These are phyloP conservation scores for Linaria vulgaris DNA, from an alignment of 257 asterid species.

Conservation along the genomic window DNA sequence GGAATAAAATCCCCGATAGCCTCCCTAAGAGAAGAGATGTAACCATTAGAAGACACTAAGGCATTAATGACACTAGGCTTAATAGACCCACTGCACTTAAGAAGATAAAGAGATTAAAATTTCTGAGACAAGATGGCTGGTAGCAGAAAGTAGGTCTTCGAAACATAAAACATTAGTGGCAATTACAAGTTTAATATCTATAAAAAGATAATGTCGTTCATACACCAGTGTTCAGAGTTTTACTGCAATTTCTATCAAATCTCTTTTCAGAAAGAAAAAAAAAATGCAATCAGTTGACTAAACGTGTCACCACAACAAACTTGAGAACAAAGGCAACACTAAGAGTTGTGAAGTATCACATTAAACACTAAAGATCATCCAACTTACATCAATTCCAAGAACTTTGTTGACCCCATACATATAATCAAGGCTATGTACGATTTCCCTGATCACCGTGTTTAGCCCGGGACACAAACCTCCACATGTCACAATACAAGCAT, in stretches of 20 bases:
- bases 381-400: constrained; percentile 93
- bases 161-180: not conserved
- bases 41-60: constrained; percentile 25
- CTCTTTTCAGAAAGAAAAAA: not conserved
- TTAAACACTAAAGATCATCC: constrained; percentile 25
- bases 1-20: constrained; percentile 91
- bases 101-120: constrained; percentile 2
- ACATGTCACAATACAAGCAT: constrained; percentile 95
- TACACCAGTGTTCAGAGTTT: not conserved
- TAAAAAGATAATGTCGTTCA: not conserved
- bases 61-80: constrained; percentile 13
- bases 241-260: not conserved
- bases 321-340: constrained; percentile 16
- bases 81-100: constrained; percentile 3
- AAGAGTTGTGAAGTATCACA: constrained; percentile 10
- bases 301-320: not conserved
- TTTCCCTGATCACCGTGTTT: constrained; percentile 95
- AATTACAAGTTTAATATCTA: constrained; percentile 12
- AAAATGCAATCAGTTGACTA: constrained; percentile 10
- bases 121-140: not conserved
- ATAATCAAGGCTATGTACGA: constrained; percentile 83
- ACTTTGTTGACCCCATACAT: constrained; percentile 86
- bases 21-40: constrained; percentile 63
- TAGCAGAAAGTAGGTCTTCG: constrained; percentile 16
- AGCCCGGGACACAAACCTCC: constrained; percentile 99